Evolutionary conservation across 805 yeast genomes (phyloP), one percentile per base, ranked within the genome.

Genomic region (Nakazawaea sp.): DNA sequence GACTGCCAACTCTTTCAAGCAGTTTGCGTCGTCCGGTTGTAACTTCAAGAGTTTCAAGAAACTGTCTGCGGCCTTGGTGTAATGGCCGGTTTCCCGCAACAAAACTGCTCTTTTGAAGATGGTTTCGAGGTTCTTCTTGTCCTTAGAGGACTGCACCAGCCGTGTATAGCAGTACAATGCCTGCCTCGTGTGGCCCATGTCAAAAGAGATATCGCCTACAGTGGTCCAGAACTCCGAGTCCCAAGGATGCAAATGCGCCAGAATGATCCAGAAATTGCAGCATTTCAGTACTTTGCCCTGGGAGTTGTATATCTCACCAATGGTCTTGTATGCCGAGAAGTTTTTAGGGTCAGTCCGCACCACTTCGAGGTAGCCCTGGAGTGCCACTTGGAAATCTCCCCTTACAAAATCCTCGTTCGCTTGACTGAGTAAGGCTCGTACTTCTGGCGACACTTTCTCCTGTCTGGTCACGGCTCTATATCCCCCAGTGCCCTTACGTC

Each of bases 331-430:
- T 0, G 96, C 96, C 31, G 83, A 76, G 55, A 75, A 81, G 53
- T 84, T 82, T 45, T 74, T 73, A 11, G 85, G 80, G 51, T 88
- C 96, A 37, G 78, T 66, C 47, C 79, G 77, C 42, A 90, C 78
- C 10, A 87, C 94, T 43, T 75, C 85, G 46, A 66, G 61, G 56
- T 71, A 89, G 34, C 70, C 52, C 35, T 70, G 59, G 46, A 74
- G 70, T 0, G 94, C 90, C 1, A 61, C 66, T 21, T 68, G 72
- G 15, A 72, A 66, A 48, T 82, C 81, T 33, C 70, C 69, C 21
- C 70, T 53, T 1, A 83, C 95, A 64, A 80, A 88, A 0, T 87
- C 84, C 47, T 80, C 88, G 49, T 86, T 83, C 1, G 95, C 96
- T 45, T 68, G 67, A 8, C 90, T 78, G 17, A 86, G 55, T 38